Evolutionary conservation across 192 early-diverging fungal genomes (phyloP).

Genomic region (Jimgerdemannia lactiflua): DNA sequence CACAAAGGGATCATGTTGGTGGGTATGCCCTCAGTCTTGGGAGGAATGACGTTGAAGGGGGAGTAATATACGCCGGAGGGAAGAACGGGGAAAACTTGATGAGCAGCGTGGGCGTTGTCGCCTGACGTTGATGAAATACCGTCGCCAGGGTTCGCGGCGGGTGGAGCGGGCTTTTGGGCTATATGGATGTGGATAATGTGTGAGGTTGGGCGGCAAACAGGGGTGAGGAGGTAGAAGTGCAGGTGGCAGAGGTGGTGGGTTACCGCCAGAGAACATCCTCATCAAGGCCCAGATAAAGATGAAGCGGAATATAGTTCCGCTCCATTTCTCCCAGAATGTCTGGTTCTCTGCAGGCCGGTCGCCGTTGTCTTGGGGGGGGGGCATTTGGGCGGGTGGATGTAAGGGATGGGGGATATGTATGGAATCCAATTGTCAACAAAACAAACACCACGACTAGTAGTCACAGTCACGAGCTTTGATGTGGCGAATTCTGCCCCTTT

Average conservation of each 20-base stretch:
- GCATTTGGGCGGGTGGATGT: no score
- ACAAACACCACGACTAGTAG: no score
- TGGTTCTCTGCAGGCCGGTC: background rate
- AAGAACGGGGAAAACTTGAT: conserved; percentile 1
- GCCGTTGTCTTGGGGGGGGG: background rate
- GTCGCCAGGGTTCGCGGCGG: no score
- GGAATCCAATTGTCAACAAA: no score
- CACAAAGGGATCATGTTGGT: conserved; percentile 21
- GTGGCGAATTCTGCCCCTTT: no score
- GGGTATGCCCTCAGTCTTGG: background rate
- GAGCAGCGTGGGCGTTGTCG: background rate
- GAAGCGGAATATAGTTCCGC: conserved; percentile 24
- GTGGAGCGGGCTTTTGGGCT: conserved; percentile 2
- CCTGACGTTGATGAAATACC: no score
- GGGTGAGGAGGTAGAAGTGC: conserved; percentile 3
- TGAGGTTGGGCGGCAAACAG: background rate
- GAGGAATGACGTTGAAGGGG: conserved; percentile 8
- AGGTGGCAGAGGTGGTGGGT: no score
- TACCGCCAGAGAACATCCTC: conserved; percentile 5
- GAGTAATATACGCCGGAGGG: conserved; percentile 21
- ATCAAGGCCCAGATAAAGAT: conserved; percentile 26
- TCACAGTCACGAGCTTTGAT: no score
- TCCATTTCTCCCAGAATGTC: conserved; percentile 23
- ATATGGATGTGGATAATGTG: background rate
- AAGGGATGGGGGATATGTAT: no score